These are phyloP conservation scores for Trichoderma asperelloides DNA, from an alignment of 495 filamentous ascomycete genomes.

Conservation along the genomic window DNA sequence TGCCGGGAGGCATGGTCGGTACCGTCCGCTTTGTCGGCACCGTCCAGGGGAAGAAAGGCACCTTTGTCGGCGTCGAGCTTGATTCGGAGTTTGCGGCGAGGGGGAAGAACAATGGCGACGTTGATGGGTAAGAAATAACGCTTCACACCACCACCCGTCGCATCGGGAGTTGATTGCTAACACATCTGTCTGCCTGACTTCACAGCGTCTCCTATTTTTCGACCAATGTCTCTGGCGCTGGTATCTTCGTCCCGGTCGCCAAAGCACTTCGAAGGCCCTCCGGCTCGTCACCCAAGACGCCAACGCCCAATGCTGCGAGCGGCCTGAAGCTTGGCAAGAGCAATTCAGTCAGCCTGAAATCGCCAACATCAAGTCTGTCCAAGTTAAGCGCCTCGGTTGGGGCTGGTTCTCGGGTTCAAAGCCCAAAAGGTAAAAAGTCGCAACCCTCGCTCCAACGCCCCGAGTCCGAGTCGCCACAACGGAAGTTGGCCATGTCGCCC, in stretches of 20 bases:
- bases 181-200: slow-evolving; percentile 9
- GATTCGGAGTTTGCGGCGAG: slow-evolving; percentile 66
- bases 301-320: slow-evolving; percentile 48
- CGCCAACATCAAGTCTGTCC: slow-evolving; percentile 53
- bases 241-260: slow-evolving; percentile 89
- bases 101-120: slow-evolving; percentile 94
- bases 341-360: slow-evolving; percentile 46
- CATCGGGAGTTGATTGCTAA: not conserved
- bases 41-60: slow-evolving; percentile 82
- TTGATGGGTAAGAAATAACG: slow-evolving; percentile 68
- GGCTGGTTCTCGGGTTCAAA: slow-evolving; percentile 55
- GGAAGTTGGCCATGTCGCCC: slow-evolving; percentile 51
- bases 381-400: slow-evolving; percentile 85
- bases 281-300: slow-evolving; percentile 54
- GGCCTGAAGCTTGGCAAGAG: slow-evolving; percentile 44
- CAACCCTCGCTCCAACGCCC: slow-evolving; percentile 64
- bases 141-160: not conserved
- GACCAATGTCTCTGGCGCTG: slow-evolving; percentile 66
- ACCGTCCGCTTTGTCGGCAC: slow-evolving; percentile 80
- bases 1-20: slow-evolving; percentile 90
- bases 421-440: slow-evolving; percentile 56
- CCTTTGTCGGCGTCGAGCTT: slow-evolving; percentile 92
- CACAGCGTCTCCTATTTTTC: slow-evolving; percentile 71
- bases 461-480: slow-evolving; percentile 70
- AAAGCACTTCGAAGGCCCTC: slow-evolving; percentile 66